These are phyloP conservation scores for Macrocybe gigantea DNA, from an alignment of 768 basidiomycete genomes.

Conservation along the genomic window DNA sequence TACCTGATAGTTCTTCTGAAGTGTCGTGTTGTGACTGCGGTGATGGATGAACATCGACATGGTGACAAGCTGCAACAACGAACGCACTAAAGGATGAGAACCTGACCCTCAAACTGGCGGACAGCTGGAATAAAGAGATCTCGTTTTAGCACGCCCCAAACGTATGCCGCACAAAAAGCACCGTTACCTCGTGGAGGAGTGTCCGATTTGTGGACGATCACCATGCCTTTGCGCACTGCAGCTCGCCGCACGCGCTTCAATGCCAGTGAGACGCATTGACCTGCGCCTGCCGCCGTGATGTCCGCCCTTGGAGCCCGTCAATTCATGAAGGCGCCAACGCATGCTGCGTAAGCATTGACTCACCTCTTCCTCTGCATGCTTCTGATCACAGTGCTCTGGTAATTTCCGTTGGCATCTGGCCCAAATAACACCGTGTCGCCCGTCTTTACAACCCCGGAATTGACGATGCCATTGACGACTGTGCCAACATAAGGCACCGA, in stretches of 20 bases:
- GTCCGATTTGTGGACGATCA: conserved; percentile 78
- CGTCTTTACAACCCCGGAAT: conserved; percentile 65
- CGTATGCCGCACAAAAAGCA: neutral
- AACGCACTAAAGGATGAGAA: conserved; percentile 85
- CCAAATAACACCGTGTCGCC: conserved; percentile 84
- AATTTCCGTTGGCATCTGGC: conserved; percentile 91
- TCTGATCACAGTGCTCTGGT: conserved; percentile 72
- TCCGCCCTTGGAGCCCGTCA: conserved; percentile 47
- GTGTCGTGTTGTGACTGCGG: conserved; percentile 80
- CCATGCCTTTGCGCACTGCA: conserved; percentile 91
- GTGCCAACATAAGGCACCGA: conserved; percentile 84
- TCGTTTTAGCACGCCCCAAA: neutral
- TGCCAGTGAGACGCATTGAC: conserved; percentile 92
- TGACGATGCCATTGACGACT: conserved; percentile 80
- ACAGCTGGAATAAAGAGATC: conserved; percentile 43
- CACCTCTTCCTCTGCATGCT: conserved; percentile 93
- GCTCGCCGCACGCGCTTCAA: conserved; percentile 82
- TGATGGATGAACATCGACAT: conserved; percentile 1
- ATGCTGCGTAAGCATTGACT: conserved; percentile 9
- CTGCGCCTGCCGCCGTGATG: conserved; percentile 84
- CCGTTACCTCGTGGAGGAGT: conserved; percentile 64
- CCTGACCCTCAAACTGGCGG: conserved; percentile 86
- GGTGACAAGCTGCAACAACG: neutral
- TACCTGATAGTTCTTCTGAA: conserved; percentile 90
- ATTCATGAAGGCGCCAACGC: neutral